Conservation (phyloP, 2,329 filamentous ascomycete genomes). For the Cercospora sojina region DNA sequence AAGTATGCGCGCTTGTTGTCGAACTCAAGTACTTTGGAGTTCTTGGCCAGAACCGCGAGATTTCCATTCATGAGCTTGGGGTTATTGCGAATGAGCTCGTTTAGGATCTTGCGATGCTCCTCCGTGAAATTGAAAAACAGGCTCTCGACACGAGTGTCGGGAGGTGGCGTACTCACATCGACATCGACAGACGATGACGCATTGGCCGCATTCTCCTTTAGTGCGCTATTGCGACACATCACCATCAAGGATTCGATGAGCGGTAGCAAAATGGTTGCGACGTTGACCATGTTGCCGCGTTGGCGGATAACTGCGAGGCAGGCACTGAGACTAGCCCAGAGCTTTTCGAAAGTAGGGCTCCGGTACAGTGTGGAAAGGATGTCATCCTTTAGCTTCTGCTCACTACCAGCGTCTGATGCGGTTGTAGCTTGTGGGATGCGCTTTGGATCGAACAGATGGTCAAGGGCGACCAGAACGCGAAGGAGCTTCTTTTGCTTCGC, state of each 20-base stretch:
- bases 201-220: conserved; percentile 64
- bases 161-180: conserved; percentile 68
- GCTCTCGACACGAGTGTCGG: conserved; percentile 78
- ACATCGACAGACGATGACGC: conserved; percentile 41
- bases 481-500: conserved; percentile 96
- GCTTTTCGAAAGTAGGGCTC: conserved; percentile 80
- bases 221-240: conserved; percentile 94
- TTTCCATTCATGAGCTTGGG: conserved; percentile 98
- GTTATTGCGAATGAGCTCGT: conserved; percentile 94
- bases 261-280: conserved; percentile 90
- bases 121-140: conserved; percentile 98
- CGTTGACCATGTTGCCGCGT: conserved; percentile 93
- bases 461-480: conserved; percentile 85
- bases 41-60: conserved; percentile 93
- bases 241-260: conserved; percentile 98
- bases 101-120: conserved; percentile 94
- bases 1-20: conserved; percentile 99
- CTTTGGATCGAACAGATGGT: conserved; percentile 90
- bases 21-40: conserved; percentile 97
- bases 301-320: conserved; percentile 85
- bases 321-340: conserved; percentile 90
- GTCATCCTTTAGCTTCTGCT: conserved; percentile 71
- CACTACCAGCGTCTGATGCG: conserved; percentile 39
- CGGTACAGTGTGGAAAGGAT: conserved; percentile 86
- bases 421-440: conserved; percentile 37